phyloP scores from a whole-genome alignment of 257 asterid species.

The Nicotiana benthamiana region DNA sequence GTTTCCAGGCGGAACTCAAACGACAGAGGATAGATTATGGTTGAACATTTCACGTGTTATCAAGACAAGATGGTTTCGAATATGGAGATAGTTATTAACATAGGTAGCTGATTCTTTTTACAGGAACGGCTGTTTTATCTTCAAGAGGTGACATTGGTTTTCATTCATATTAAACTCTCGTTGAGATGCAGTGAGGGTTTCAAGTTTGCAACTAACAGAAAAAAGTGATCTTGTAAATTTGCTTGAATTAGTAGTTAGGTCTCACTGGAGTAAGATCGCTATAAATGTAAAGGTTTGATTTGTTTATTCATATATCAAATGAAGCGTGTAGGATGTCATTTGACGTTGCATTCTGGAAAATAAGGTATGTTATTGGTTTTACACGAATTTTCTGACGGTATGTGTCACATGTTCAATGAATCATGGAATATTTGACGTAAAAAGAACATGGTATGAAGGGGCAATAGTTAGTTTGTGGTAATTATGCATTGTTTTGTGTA shows the following conservation, averaged over 20 bases:
- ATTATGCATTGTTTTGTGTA: not conserved
- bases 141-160: not conserved
- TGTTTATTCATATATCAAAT: not conserved
- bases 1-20: conserved; percentile 55
- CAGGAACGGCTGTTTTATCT: not conserved
- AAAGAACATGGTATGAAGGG: not conserved
- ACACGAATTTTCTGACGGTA: not conserved
- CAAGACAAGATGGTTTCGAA: not conserved
- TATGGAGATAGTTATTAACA: not conserved
- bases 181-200: not conserved
- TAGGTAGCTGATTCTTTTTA: conserved; percentile 8
- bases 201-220: conserved; percentile 4
- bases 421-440: not conserved
- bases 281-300: not conserved
- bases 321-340: not conserved
- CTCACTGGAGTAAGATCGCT: not conserved
- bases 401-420: not conserved
- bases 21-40: conserved; percentile 45
- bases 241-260: not conserved
- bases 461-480: not conserved
- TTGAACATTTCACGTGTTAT: conserved; percentile 13
- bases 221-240: not conserved
- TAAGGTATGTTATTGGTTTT: not conserved
- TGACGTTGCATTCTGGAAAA: not conserved
- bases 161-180: not conserved